Conservation (phyloP, 768 basidiomycete genomes). For the Phallus indusiatus region DNA sequence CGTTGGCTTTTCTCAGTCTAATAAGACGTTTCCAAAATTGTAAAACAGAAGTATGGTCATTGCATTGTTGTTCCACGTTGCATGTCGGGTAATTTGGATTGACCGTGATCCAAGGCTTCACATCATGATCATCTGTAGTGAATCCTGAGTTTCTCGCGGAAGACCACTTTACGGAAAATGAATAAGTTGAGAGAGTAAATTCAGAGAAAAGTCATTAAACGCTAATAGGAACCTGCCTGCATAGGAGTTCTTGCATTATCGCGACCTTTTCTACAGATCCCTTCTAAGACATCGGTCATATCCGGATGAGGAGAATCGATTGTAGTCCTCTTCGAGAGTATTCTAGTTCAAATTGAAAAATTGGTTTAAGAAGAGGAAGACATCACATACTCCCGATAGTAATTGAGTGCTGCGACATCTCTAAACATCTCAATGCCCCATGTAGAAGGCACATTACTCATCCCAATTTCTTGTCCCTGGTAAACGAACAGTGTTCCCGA, state of each 20-base stretch:
- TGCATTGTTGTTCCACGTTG: conserved; percentile 43
- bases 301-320: conserved; percentile 33
- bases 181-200: background rate
- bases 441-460: conserved; percentile 48
- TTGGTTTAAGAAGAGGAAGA: background rate
- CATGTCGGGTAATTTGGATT: conserved; percentile 56
- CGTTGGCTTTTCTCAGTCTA: conserved; percentile 39
- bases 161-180: conserved; percentile 40
- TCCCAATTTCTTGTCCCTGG: conserved; percentile 66
- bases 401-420: conserved; percentile 55
- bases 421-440: conserved; percentile 72
- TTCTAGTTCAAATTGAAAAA: conserved; percentile 19
- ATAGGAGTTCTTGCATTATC: conserved; percentile 66
- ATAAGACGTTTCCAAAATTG: conserved; percentile 55
- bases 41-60: conserved; percentile 42
- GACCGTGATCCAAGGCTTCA: conserved; percentile 61
- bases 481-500: conserved; percentile 64
- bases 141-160: conserved; percentile 48
- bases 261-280: conserved; percentile 51
- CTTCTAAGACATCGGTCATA: conserved; percentile 51
- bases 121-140: conserved; percentile 31
- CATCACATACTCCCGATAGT: conserved; percentile 40
- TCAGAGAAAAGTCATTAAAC: background rate
- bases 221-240: conserved; percentile 33
- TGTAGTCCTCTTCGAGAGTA: conserved; percentile 23